Evolutionary conservation across 2,329 filamentous ascomycete species (phyloP), one percentile per base, ranked within the genome.

Genomic region (Trichophyton rubrum): DNA sequence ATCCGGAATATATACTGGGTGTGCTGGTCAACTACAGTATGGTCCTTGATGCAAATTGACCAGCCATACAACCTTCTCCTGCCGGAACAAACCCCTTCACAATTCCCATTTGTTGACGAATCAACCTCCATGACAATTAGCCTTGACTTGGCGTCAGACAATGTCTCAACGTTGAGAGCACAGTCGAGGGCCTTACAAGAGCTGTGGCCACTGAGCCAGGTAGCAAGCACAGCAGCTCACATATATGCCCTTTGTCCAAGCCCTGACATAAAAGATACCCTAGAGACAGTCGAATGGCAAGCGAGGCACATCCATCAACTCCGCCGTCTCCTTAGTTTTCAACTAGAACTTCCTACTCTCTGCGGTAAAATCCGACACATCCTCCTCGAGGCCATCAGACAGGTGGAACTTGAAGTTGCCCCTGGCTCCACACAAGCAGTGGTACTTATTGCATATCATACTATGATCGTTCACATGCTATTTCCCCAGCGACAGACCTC

Each of bases 1-100:
- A 61, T 61, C n/a, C 60, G 60, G 33, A 61, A 61, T 11, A 61
- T 61, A 7, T 61, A 61, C 24, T 61, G 60, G 60, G 60, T 61
- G 2, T 61, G 60, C 33, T 59, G 60, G 60, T 56, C 60, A 3
- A 61, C 60, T 13, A 61, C 60, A 11, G 60, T 61, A 40, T 61
- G 60, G 60, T 58, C 60, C 8, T 47, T 61, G 60, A 61, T 61
- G 60, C 60, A 61, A 33, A 57, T 58, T 15, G 56, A 61, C 60
- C 60, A 61, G 33, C 60, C 60, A 20, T 61, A 58, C 47, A 58
- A 56, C 22, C 27, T 57, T 30, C 45, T 61, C 13, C 22, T 56
- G 7, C 60, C 60, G 15, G 60, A 61, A 38, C 60, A 61, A 51
- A 61, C 56, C 15, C 60, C 60, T 13, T 58, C 60, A n/a, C 60